phyloP scores from a whole-genome alignment of 2,329 filamentous ascomycete species.

The Colletotrichum costaricense region DNA sequence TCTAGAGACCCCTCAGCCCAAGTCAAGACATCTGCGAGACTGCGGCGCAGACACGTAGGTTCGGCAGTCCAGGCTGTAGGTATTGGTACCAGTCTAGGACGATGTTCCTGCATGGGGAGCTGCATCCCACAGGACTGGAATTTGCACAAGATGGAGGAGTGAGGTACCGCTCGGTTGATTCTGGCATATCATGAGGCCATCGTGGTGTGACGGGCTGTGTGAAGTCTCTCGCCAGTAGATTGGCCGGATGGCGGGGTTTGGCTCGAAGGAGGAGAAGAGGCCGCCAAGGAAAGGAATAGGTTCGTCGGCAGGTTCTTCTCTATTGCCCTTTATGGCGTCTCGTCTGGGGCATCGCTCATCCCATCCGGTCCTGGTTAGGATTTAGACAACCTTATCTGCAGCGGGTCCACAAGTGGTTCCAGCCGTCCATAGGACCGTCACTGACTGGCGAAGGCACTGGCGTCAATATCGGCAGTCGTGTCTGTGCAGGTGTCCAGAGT shows the following conservation, averaged over 20 bases:
- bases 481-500: neutral
- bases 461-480: neutral
- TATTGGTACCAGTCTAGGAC: neutral
- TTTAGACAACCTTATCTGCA: slow-evolving; percentile 27
- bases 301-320: neutral
- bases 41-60: slow-evolving; percentile 28
- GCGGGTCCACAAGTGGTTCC: neutral
- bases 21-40: slow-evolving; percentile 6
- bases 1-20: slow-evolving; percentile 16
- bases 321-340: slow-evolving; percentile 1
- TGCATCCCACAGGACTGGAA: neutral
- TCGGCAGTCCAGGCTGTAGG: slow-evolving; percentile 10
- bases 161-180: slow-evolving; percentile 10
- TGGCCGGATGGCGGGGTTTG: neutral
- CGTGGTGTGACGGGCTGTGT: slow-evolving; percentile 16
- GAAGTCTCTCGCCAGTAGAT: neutral
- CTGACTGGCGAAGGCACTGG: neutral
- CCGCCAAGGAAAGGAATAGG: neutral
- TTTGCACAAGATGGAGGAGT: slow-evolving; percentile 1
- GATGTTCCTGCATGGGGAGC: slow-evolving; percentile 24
- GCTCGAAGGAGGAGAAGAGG: neutral
- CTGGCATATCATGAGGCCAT: slow-evolving; percentile 20
- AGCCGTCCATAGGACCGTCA: neutral
- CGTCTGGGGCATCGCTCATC: slow-evolving; percentile 10
- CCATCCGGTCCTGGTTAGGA: slow-evolving; percentile 21